Percentiles rank a stretch among this genome's conserved stretches.
phyloP scores from a whole-genome alignment of 257 asterid genomes.

The Nicotiana tomentosiformis region DNA sequence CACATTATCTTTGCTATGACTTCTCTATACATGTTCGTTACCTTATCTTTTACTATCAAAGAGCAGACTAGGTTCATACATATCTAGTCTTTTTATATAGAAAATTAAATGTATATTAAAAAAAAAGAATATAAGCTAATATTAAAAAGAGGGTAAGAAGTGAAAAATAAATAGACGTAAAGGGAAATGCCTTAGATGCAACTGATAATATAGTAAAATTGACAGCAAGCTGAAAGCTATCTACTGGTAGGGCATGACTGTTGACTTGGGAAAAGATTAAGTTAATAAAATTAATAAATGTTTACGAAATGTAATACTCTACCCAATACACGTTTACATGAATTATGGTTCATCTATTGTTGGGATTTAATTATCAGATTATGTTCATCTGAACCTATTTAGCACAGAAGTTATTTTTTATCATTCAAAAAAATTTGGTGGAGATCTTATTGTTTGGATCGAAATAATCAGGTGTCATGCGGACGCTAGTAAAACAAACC shows the following conservation, averaged over 20 bases:
- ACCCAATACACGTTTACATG: constrained; percentile 9
- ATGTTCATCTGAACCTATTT: not conserved
- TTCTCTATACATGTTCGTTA: not conserved
- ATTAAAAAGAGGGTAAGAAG: not conserved
- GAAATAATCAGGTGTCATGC: no score
- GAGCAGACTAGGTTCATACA: not conserved
- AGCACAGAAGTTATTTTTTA: no score
- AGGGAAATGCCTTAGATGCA: not conserved
- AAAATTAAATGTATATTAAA: not conserved
- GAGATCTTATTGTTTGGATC: not conserved
- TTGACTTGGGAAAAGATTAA: not conserved
- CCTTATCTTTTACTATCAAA: not conserved
- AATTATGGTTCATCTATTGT: no score
- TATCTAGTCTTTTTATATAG: not conserved
- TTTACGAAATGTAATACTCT: not conserved
- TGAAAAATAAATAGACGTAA: not conserved
- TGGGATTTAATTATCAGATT: not conserved
- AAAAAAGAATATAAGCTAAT: not conserved
- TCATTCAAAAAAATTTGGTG: not conserved
- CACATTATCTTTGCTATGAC: not conserved
- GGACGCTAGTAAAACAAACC: no score
- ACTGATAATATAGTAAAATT: not conserved
- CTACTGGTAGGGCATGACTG: not conserved
- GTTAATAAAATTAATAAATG: not conserved
- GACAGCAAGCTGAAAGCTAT: not conserved